phyloP scores from a whole-genome alignment of 1,284 basidiomycete species.

The Somion occarium region DNA sequence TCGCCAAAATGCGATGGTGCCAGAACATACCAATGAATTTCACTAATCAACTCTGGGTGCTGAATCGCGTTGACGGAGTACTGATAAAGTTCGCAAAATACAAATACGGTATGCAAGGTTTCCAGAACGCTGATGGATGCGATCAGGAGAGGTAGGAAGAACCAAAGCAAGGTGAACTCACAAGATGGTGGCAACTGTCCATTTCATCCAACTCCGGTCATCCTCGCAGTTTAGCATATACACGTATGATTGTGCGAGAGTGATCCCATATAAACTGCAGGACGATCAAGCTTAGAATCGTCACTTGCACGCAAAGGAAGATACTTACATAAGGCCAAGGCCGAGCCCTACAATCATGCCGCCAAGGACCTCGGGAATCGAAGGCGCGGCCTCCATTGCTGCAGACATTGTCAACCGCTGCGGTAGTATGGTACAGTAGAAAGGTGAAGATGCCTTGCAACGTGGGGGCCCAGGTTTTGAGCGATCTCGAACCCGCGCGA shows the following conservation, averaged over 20 bases:
- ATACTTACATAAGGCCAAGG: background rate
- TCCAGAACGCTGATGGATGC: background rate
- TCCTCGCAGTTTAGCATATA: background rate
- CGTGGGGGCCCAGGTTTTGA: too few relatives aligned
- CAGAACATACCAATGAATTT: background rate
- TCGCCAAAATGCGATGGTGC: too few relatives aligned
- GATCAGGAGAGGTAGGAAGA: background rate
- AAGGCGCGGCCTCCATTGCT: background rate
- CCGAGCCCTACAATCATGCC: background rate
- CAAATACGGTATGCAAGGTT: background rate
- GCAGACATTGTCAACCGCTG: too few relatives aligned
- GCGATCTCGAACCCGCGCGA: too few relatives aligned
- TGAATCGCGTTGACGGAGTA: background rate
- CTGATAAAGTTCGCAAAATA: background rate
- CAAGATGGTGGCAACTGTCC: background rate
- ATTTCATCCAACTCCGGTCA: background rate
- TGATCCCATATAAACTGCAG: background rate
- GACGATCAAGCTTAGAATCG: too few relatives aligned
- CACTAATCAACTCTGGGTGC: background rate
- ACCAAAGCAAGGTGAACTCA: background rate
- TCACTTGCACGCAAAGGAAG: background rate
- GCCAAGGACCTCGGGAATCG: background rate
- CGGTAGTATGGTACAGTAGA: too few relatives aligned
- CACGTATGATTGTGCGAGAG: background rate
- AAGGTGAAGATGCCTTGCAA: too few relatives aligned